These are phyloP conservation scores for Dillenia suffruticosa DNA, from an alignment of 164 flowering plant species.

Conservation along the genomic window DNA sequence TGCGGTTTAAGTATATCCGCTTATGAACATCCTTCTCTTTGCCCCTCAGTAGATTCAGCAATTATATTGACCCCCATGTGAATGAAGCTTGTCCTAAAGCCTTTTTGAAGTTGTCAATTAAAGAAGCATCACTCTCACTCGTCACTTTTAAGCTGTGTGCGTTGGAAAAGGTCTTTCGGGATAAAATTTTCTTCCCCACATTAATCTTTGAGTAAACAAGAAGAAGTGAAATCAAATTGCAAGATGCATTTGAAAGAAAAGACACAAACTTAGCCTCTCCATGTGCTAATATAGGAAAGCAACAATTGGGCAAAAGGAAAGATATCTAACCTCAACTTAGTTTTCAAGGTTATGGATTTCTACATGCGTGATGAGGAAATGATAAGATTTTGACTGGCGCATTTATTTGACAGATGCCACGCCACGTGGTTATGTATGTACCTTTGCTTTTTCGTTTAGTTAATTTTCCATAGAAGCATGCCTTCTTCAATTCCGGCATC, in stretches of 20 bases:
- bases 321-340: neutral
- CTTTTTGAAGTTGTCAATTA: conserved; percentile 34
- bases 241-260: too few species aligned
- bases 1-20: too few species aligned
- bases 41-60: too few species aligned
- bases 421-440: conserved; percentile 36
- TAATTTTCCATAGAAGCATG: conserved; percentile 19
- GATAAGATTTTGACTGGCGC: conserved; percentile 25
- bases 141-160: too few species aligned
- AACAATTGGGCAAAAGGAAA: neutral
- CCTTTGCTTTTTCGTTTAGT: conserved; percentile 47
- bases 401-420: conserved; percentile 30
- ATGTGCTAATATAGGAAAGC: neutral
- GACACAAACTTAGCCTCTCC: too few species aligned
- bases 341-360: conserved; percentile 9
- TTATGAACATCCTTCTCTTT: too few species aligned
- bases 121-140: neutral
- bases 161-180: neutral
- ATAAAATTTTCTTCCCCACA: conserved; percentile 26
- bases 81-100: neutral
- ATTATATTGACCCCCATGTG: conserved; percentile 23
- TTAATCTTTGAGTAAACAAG: neutral
- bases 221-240: too few species aligned
- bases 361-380: conserved; percentile 14
- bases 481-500: conserved; percentile 51